Base-by-base conservation (phyloP, 2,329 filamentous ascomycete species). In the Aspergillus cejpii region DNA sequence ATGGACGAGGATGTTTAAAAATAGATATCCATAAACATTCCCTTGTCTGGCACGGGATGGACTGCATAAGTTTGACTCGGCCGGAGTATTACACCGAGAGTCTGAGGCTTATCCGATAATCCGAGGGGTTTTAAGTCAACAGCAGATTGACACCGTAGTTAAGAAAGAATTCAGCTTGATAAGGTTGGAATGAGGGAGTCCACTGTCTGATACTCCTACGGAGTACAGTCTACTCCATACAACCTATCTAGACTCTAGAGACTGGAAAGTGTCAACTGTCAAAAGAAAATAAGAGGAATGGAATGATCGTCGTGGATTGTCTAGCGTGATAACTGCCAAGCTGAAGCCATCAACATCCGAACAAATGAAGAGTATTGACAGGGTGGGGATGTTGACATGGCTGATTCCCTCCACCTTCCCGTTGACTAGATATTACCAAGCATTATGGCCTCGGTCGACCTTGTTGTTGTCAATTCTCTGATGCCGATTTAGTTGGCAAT, bases 401-500 rank as follows among this genome's bases (percentile, higher is more conserved):
- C n/a, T n/a, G n/a, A n/a, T n/a, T 12, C 31, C 1, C 15, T 34
- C 17, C 8, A 28, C 17, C 15, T 10, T 17, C 31, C 27, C 27
- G 11, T n/a, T n/a, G 11, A 5, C n/a, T 3, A 11, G 15, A 19
- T 15, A 37, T 51, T 27, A 44, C 47, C 34, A 29, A 49, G 44
- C 43, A 43, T 27, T 45, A 46, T 39, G 45, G 44, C 20, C 24
- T 45, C 20, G 26, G 43, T 45, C 20, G 26, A 45, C 31, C 31
- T 19, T 11, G 15, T 31, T 4, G n/a, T 31, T 8, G n/a, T n/a
- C n/a, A n/a, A n/a, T n/a, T n/a, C n/a, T n/a, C n/a, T n/a, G n/a
- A n/a, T n/a, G n/a, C n/a, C n/a, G n/a, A n/a, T n/a, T n/a, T n/a
- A n/a, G n/a, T n/a, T n/a, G n/a, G n/a, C n/a, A n/a, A n/a, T n/a